Base-by-base conservation (phyloP, 805 yeast genomes). In the Yarrowia sp. region DNA sequence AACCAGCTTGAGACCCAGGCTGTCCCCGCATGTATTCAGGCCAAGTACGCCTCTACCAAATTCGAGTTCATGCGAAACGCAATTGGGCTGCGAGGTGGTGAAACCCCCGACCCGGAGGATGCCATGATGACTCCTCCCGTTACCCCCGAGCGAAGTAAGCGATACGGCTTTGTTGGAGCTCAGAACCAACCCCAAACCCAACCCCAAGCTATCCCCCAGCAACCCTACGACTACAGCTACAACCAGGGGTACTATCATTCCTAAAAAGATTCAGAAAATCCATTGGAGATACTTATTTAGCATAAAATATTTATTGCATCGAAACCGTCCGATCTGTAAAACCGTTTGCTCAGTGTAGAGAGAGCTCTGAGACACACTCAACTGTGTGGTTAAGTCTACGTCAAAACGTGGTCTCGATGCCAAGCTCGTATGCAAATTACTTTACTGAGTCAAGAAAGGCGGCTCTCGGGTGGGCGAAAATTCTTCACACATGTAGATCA, bases 31-130 rank as follows among this genome's bases (percentile, higher is more conserved):
- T 61, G 66, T 30, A 47, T 61, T 19, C 55, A 61, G 46, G 20
- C 66, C 20, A 61, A 61, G 46, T 61, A 61, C 38, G 53, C 66
- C 43, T 47, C 53, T 14, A 46, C 66, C 53, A 61, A 61, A 15
- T 61, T 61, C 46, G 46, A 58, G 64, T 58, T 58, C 40, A 58
- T 58, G 64, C 64, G 55, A 13, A 61, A 61, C n/a, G 66, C 55
- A 4, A 47, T 47, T 46, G 53, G 53, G 30, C 43, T 60, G 1
- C 42, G 53, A 20, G 53, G 66, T 14, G 55, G 55, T n/a, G 55
- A 36, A 9, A 46, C 66, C 13, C 66, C 66, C 17, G 66, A 61
- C 20, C 66, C 66, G 3, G 53, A 47, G 53, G 55, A 46, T 3
- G 34, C 44, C 36, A 47, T 61, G 55, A 46, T 46, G 55, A 61